phyloP scores from a whole-genome alignment of 169 alveolate genomes.

The Plasmodium gonderi region DNA sequence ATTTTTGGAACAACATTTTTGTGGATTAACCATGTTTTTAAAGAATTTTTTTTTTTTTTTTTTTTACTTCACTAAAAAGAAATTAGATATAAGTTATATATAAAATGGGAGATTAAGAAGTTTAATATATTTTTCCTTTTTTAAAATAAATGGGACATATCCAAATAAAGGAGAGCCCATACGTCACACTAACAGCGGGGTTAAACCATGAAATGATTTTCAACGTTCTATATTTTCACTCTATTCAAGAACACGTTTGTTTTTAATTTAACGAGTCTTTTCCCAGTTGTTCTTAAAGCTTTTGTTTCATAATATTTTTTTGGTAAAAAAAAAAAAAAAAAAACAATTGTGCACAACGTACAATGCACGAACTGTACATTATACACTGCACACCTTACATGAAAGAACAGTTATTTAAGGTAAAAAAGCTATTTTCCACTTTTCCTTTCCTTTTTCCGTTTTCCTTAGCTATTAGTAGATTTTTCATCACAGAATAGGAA shows the following conservation, averaged over 20 bases:
- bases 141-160: neutral
- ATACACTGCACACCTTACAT: neutral
- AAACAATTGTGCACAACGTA: neutral
- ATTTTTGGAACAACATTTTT: neutral
- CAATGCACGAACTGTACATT: neutral
- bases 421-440: neutral
- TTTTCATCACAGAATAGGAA: slow-evolving; percentile 1
- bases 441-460: slow-evolving; percentile 1
- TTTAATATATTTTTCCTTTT: neutral
- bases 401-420: neutral
- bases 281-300: neutral
- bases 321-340: neutral
- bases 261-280: neutral
- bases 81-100: neutral
- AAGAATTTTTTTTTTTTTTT: neutral
- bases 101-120: neutral
- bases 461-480: neutral
- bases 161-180: neutral
- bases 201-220: neutral
- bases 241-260: neutral
- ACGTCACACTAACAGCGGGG: neutral
- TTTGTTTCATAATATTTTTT: neutral
- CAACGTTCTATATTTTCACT: neutral
- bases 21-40: neutral
- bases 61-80: neutral